Percentiles rank a stretch among this genome's conserved stretches.
Evolutionary conservation across 495 filamentous ascomycete genomes (phyloP).

Genomic region (Xylaria nigripes): DNA sequence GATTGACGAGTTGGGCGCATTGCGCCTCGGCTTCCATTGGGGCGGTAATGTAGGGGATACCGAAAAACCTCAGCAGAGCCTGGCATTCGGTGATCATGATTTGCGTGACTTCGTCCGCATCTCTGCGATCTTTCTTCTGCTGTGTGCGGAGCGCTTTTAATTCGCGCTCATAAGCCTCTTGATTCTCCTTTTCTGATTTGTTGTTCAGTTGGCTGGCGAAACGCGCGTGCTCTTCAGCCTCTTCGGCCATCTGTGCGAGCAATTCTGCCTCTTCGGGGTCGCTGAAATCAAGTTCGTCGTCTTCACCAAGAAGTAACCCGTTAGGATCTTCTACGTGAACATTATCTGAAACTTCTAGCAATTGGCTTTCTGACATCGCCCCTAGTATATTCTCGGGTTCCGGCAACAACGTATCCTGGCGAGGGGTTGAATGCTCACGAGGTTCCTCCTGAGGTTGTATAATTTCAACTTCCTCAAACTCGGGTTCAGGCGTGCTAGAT

Average conservation of each 20-base stretch:
- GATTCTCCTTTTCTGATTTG: slow-evolving; percentile 51
- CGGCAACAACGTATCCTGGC: slow-evolving; percentile 26
- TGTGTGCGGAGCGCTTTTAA: slow-evolving; percentile 79
- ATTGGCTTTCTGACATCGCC: slow-evolving; percentile 4
- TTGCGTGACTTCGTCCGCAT: slow-evolving; percentile 90
- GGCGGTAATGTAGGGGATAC: slow-evolving; percentile 90
- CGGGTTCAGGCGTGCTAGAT: slow-evolving; percentile 22
- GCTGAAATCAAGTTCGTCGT: slow-evolving; percentile 50
- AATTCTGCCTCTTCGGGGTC: slow-evolving; percentile 91
- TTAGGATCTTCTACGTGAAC: slow-evolving; percentile 20
- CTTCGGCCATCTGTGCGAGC: slow-evolving; percentile 71
- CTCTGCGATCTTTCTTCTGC: slow-evolving; percentile 89
- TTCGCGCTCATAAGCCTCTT: slow-evolving; percentile 75
- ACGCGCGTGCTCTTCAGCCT: slow-evolving; percentile 85
- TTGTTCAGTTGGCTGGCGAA: slow-evolving; percentile 83
- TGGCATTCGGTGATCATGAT: slow-evolving; percentile 95
- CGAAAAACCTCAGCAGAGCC: slow-evolving; percentile 80
- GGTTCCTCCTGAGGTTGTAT: slow-evolving; percentile 8
- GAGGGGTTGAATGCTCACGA: neutral
- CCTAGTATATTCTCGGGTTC: slow-evolving; percentile 45
- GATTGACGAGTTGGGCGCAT: slow-evolving; percentile 78
- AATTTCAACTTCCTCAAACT: slow-evolving; percentile 25
- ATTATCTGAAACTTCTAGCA: slow-evolving; percentile 1
- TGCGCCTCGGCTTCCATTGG: slow-evolving; percentile 99
- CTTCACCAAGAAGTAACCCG: slow-evolving; percentile 23